These are phyloP conservation scores for Penicillium sp. DNA, from an alignment of 2,329 filamentous ascomycete species.

Conservation along the genomic window DNA sequence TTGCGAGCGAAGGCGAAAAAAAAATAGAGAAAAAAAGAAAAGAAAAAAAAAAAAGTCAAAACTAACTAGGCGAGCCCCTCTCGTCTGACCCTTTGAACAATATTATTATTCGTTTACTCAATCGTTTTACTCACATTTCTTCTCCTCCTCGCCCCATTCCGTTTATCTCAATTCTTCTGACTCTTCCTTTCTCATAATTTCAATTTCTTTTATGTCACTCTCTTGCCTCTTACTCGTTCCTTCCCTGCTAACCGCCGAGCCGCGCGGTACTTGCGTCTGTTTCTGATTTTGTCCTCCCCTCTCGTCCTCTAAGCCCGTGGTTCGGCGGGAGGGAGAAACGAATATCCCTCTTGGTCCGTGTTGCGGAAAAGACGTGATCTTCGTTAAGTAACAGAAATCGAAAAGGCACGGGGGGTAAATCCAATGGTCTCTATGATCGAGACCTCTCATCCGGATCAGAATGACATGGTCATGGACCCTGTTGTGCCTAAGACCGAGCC, in stretches of 20 bases:
- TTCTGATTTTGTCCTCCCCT: constrained; percentile 7
- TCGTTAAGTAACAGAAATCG: constrained; percentile 6
- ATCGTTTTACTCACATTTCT: constrained; percentile 38
- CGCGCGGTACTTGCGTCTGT: constrained; percentile 40
- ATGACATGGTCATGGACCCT: constrained; percentile 43
- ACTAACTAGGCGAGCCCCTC: constrained; percentile 17
- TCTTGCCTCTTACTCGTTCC: constrained; percentile 40
- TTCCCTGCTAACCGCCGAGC: constrained; percentile 34
- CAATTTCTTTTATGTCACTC: constrained; percentile 45
- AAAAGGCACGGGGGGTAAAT: not conserved
- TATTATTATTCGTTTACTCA: constrained; percentile 41
- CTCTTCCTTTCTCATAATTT: constrained; percentile 30
- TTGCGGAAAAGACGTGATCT: constrained; percentile 4
- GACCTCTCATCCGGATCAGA: constrained; percentile 38
- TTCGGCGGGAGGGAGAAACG: constrained; percentile 16
- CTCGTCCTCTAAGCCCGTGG: constrained; percentile 9
- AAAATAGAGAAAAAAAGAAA: constrained; percentile 14
- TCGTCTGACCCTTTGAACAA: constrained; percentile 16
- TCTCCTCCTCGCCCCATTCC: constrained; percentile 19
- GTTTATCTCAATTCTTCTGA: constrained; percentile 33
- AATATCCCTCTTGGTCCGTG: constrained; percentile 8
- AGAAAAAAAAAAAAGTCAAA: constrained; percentile 14
- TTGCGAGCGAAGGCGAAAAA: constrained; percentile 3
- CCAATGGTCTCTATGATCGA: constrained; percentile 50
- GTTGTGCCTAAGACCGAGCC: constrained; percentile 46